Conservation (phyloP, 2,329 filamentous ascomycete genomes). For the Fusarium pseudograminearum region DNA sequence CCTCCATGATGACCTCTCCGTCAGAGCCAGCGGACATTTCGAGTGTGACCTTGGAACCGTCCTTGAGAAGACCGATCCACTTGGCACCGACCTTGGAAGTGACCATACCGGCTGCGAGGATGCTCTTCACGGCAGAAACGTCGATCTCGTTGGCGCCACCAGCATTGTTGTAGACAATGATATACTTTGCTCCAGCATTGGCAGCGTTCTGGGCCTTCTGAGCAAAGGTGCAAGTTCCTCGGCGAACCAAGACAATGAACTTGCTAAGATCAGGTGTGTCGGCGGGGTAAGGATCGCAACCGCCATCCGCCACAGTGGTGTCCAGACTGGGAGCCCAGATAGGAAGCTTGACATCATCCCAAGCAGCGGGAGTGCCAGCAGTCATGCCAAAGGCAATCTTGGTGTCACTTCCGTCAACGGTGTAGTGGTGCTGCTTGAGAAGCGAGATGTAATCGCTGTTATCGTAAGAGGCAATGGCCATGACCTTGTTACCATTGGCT, state of each 20-base stretch:
- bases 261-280: constrained; percentile 68
- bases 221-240: constrained; percentile 68
- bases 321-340: constrained; percentile 64
- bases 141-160: constrained; percentile 15
- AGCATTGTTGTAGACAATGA: constrained; percentile 71
- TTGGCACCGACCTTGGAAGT: constrained; percentile 10
- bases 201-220: constrained; percentile 67
- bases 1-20: constrained; percentile 48
- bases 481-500: constrained; percentile 60
- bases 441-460: constrained; percentile 59
- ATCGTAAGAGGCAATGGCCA: constrained; percentile 64
- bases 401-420: constrained; percentile 51
- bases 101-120: constrained; percentile 24
- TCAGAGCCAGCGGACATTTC: constrained; percentile 55
- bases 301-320: constrained; percentile 60
- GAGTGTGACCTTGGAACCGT: constrained; percentile 58
- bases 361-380: constrained; percentile 57
- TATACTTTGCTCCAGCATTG: constrained; percentile 67
- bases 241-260: constrained; percentile 69
- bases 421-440: constrained; percentile 57
- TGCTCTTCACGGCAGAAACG: constrained; percentile 14
- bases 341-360: constrained; percentile 59
- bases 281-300: constrained; percentile 64
- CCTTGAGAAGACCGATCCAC: constrained; percentile 28
- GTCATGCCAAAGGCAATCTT: constrained; percentile 55